Evolutionary conservation across 2,329 filamentous ascomycete species (phyloP).

Genomic region (Penicillium sp.): DNA sequence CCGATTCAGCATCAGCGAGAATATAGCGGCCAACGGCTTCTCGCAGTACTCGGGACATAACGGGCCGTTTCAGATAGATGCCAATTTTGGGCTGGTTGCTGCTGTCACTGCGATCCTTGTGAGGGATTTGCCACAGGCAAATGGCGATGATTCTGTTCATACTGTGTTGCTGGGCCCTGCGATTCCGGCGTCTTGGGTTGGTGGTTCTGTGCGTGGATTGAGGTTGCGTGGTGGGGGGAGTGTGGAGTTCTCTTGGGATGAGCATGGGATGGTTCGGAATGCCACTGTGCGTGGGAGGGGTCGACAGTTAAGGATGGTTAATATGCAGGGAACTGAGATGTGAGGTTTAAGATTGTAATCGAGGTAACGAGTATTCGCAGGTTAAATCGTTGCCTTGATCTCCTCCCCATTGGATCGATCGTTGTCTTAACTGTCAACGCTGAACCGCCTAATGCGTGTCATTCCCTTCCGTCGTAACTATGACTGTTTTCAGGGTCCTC

Average conservation of each 20-base stretch:
- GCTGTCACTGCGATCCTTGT: constrained; percentile 9
- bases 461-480: no score
- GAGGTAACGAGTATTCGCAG: no score
- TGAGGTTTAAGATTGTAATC: no score
- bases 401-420: no score
- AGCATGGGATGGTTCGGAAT: constrained; percentile 4
- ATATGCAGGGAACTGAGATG: constrained; percentile 1
- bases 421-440: no score
- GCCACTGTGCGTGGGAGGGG: constrained; percentile 1
- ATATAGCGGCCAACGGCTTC: constrained; percentile 10
- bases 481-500: no score
- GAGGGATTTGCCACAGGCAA: constrained; percentile 6
- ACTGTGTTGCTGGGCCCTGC: constrained; percentile 9
- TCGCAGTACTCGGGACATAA: constrained; percentile 11
- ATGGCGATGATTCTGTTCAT: constrained; percentile 5
- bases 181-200: constrained; percentile 10
- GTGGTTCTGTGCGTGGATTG: constrained; percentile 9
- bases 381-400: no score
- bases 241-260: constrained; percentile 14
- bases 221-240: constrained; percentile 10
- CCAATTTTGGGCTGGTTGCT: constrained; percentile 14
- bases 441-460: no score
- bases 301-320: constrained; percentile 1
- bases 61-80: constrained; percentile 14
- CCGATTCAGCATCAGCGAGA: constrained; percentile 11